Evolutionary conservation across 129 eudicot species (phyloP).

Genomic region (Erigeron canadensis): DNA sequence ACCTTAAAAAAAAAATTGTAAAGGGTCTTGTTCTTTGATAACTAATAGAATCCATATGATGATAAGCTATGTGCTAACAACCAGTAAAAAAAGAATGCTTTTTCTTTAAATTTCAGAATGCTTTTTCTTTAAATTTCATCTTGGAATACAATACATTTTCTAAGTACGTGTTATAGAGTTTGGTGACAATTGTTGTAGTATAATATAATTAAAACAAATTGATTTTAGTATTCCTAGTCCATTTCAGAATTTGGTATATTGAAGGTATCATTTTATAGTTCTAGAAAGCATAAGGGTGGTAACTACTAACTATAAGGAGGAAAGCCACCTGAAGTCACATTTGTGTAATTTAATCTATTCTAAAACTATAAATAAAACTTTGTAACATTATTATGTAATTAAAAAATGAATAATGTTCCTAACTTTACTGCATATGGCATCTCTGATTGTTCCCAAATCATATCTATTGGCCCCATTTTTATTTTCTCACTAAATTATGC

Average conservation of each 20-base stretch:
- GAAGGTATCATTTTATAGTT: background rate
- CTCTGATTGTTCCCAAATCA: constrained; percentile 5
- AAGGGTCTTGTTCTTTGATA: too few species aligned
- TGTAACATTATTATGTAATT: background rate
- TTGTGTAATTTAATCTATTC: constrained; percentile 6
- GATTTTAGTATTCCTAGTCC: background rate
- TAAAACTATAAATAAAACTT: background rate
- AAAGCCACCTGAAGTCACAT: constrained; percentile 16
- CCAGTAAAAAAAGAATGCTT: background rate
- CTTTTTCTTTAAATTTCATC: constrained; percentile 13
- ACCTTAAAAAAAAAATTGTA: too few species aligned
- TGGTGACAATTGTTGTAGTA: constrained; percentile 1
- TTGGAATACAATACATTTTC: background rate
- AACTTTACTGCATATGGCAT: constrained; percentile 17
- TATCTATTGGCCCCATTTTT: constrained; percentile 10
- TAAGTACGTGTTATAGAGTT: constrained; percentile 5
- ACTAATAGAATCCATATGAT: background rate
- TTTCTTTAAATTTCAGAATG: constrained; percentile 5
- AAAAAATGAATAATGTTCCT: constrained; percentile 19
- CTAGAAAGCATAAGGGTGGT: constrained; percentile 7
- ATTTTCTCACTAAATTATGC: constrained; percentile 8
- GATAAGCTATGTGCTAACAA: constrained; percentile 5
- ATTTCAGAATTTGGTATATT: background rate
- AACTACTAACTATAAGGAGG: constrained; percentile 2
- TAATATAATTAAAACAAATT: too few species aligned